Evolutionary conservation across 2,329 filamentous ascomycete species (phyloP), one percentile per base, ranked within the genome.

Genomic region (Botryotinia globosa): DNA sequence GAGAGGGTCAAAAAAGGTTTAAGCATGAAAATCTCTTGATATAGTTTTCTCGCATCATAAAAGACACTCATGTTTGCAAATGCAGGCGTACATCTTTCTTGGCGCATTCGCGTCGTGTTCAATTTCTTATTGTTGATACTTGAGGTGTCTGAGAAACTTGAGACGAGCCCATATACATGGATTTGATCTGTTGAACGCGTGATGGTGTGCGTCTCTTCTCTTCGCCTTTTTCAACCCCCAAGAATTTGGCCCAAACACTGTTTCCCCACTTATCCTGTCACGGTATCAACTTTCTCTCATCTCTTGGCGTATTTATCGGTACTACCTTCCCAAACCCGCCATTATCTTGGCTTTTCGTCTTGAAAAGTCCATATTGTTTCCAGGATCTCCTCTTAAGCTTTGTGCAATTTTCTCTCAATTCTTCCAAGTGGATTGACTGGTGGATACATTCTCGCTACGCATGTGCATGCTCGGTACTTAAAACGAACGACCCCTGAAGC

Each of bases 1-100:
- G 88, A 2, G 85, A 88, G 74, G 87, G 88, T 29, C 85, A 89
- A 83, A 87, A 83, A 79, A 81, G 81, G 8, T 91, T 86, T 81
- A 86, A 88, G 82, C 89, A 91, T 78, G 86, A 91, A 81, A 85
- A 80, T 73, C 58, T 81, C 62, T 72, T 73, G n/a, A 75, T 80
- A 59, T 74, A 74, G 45, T 39, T 63, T 68, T 45, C 12, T 59
- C 25, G 29, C 48, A 67, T 63, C 45, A 64, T 42, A 25, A 45
- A 32, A 64, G 39, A 4, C 14, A 39, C 39, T 44, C 48, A 67
- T 67, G 44, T 42, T 10, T n/a, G 42, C 65, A 59, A 34, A 58
- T n/a, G 12, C 39, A 34, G 61, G 48, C 54, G 25, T 64, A 37
- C 45, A 42, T 32, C 18, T 69, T 9, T 59, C 71, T 69, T 72